Conservation (phyloP, 1,139 yeast species). For the Blastobotrys serpentis region DNA sequence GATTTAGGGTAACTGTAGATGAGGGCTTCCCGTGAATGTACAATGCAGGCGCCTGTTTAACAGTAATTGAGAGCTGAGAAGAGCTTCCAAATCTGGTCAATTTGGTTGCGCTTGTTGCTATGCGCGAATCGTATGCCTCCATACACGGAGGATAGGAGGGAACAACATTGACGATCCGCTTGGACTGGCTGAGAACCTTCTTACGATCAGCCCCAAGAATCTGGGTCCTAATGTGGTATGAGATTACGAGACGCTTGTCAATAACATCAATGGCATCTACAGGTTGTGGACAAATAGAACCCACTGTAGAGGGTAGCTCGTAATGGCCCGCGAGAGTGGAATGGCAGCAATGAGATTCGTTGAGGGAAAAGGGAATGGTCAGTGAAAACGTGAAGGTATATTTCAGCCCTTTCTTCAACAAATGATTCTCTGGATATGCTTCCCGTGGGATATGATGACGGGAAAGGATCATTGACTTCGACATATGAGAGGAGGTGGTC, state of each 20-base stretch:
- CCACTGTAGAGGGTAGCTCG: constrained; percentile 20
- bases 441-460: constrained; percentile 21
- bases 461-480: constrained; percentile 18
- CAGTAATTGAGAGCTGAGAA: not conserved
- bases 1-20: not conserved
- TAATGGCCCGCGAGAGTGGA: constrained; percentile 16
- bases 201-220: constrained; percentile 10
- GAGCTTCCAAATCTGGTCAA: not conserved
- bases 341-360: constrained; percentile 9
- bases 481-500: constrained; percentile 4
- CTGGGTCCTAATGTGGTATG: constrained; percentile 25
- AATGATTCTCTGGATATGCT: constrained; percentile 22
- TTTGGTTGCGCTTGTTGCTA: not conserved
- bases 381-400: constrained; percentile 25
- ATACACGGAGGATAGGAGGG: constrained; percentile 14
- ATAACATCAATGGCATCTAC: constrained; percentile 13
- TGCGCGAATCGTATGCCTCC: not conserved
- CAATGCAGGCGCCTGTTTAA: constrained; percentile 10
- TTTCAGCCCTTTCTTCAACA: constrained; percentile 21
- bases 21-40: constrained; percentile 10
- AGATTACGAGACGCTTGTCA: constrained; percentile 20
- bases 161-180: not conserved
- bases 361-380: constrained; percentile 22
- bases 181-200: not conserved
- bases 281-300: constrained; percentile 6